phyloP scores from a whole-genome alignment of 176 grass and related monocot species.

The Zizania latifolia region DNA sequence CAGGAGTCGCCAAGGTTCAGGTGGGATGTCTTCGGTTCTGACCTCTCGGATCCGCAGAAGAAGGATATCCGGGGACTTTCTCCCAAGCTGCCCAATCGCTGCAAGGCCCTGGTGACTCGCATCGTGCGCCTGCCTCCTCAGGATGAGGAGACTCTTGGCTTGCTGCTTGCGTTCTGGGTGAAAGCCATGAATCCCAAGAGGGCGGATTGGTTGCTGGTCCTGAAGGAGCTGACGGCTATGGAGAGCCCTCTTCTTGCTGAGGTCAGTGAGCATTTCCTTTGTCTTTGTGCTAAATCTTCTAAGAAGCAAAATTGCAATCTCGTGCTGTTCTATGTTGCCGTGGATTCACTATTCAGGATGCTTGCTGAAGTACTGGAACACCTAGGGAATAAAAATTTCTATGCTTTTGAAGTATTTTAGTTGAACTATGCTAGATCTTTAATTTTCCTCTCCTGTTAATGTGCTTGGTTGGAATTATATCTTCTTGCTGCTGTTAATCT shows the following conservation, averaged over 20 bases:
- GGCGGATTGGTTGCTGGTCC: constrained; percentile 68
- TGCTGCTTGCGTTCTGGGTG: constrained; percentile 61
- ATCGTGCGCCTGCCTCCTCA: constrained; percentile 43
- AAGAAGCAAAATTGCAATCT: too few species aligned
- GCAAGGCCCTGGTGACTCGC: constrained; percentile 69
- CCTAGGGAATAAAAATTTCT: neutral
- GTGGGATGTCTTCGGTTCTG: constrained; percentile 44
- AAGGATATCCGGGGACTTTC: constrained; percentile 49
- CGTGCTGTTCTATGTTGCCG: too few species aligned
- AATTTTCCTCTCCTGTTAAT: neutral
- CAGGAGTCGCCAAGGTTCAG: constrained; percentile 34
- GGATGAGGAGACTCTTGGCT: constrained; percentile 37
- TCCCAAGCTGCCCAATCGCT: constrained; percentile 68
- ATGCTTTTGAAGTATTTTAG: neutral
- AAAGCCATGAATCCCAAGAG: constrained; percentile 73
- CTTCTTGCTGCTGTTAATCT: neutral
- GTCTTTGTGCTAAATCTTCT: too few species aligned
- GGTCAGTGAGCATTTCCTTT: constrained; percentile 26
- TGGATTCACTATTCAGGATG: too few species aligned
- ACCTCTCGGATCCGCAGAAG: constrained; percentile 28
- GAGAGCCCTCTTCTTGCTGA: constrained; percentile 47
- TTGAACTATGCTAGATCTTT: neutral
- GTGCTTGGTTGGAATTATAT: neutral
- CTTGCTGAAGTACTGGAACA: neutral
- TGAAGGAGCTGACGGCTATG: constrained; percentile 68